A percentile compares a stretch with the other conserved stretches of the same genome.
phyloP scores from a whole-genome alignment of 2,329 filamentous ascomycete genomes.

The Salinomyces thailandicus region DNA sequence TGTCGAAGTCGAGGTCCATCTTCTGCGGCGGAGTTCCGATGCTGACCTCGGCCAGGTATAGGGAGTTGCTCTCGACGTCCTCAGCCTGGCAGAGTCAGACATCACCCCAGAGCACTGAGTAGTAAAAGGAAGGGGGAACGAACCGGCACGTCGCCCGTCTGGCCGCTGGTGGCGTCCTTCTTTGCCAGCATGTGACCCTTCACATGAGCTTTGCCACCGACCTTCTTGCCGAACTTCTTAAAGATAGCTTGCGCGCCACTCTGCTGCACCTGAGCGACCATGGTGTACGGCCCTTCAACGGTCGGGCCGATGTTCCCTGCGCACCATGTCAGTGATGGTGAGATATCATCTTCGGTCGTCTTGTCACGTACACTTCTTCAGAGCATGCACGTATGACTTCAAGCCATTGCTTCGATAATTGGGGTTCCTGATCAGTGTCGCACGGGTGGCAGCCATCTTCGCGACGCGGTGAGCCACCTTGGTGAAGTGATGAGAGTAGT shows the following conservation, averaged over 20 bases:
- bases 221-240: slow-evolving; percentile 32
- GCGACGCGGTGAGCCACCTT: not conserved
- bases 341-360: not conserved
- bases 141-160: slow-evolving; percentile 20
- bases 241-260: slow-evolving; percentile 27
- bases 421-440: slow-evolving; percentile 19
- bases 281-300: slow-evolving; percentile 50
- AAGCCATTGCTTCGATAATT: slow-evolving; percentile 20
- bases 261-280: slow-evolving; percentile 39
- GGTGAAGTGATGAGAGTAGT: too few species aligned
- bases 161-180: slow-evolving; percentile 22
- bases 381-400: slow-evolving; percentile 22
- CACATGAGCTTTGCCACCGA: slow-evolving; percentile 41
- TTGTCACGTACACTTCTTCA: slow-evolving; percentile 17
- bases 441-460: slow-evolving; percentile 9
- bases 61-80: slow-evolving; percentile 56
- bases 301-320: slow-evolving; percentile 50
- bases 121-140: not conserved
- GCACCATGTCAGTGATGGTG: too few species aligned
- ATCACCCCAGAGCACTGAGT: slow-evolving; percentile 29
- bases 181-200: slow-evolving; percentile 40
- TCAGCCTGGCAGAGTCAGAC: slow-evolving; percentile 34
- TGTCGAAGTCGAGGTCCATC: slow-evolving; percentile 55
- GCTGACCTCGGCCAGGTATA: slow-evolving; percentile 53
- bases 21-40: slow-evolving; percentile 57